Evolutionary conservation across 306 rosid species (phyloP).

Genomic region (Lithocarpus polystachyus): DNA sequence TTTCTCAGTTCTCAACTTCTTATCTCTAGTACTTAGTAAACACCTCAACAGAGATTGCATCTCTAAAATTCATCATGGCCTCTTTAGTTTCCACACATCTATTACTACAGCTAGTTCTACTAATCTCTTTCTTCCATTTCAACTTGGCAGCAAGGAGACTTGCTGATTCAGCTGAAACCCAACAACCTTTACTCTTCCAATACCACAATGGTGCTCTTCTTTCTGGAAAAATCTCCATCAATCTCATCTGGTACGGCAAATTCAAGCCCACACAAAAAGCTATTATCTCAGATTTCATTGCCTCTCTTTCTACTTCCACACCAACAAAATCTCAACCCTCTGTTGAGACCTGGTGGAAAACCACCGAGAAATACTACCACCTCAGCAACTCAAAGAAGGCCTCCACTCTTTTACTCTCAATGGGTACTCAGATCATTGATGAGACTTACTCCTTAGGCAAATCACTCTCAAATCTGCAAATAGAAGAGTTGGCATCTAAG

Average conservation of each 20-base stretch:
- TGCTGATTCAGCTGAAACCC: conserved; percentile 19
- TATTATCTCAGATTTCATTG: conserved; percentile 54
- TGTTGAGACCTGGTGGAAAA: conserved; percentile 53
- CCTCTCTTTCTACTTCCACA: conserved; percentile 50
- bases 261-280: conserved; percentile 65
- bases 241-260: conserved; percentile 74
- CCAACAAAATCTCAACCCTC: conserved; percentile 36
- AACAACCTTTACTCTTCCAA: conserved; percentile 39
- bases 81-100: conserved; percentile 6
- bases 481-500: conserved; percentile 42
- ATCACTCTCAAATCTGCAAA: conserved; percentile 38
- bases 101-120: conserved; percentile 8
- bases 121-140: conserved; percentile 31
- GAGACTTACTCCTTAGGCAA: conserved; percentile 40
- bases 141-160: conserved; percentile 44
- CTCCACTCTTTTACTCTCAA: conserved; percentile 15
- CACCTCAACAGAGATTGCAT: background rate
- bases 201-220: conserved; percentile 84
- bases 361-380: conserved; percentile 41
- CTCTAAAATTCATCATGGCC: conserved; percentile 29
- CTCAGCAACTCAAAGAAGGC: conserved; percentile 18
- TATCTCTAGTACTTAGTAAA: background rate
- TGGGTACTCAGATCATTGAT: conserved; percentile 44
- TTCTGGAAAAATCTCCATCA: conserved; percentile 41
- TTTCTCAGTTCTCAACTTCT: too few relatives aligned